Conservation (phyloP, 2,329 filamentous ascomycete species). For the Monosporascus cannonballus region DNA sequence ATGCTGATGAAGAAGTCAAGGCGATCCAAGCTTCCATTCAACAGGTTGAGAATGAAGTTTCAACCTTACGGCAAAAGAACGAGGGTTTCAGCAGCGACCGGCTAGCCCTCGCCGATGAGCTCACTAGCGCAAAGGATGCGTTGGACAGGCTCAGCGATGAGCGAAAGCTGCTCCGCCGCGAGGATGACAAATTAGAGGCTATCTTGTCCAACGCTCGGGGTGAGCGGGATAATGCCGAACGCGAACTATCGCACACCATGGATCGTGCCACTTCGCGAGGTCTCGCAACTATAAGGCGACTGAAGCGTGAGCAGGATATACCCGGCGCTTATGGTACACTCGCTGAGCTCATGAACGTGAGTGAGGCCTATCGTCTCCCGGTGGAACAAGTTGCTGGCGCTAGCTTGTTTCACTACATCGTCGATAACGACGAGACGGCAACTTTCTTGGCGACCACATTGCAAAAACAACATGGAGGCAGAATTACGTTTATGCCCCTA, state of each 20-base stretch:
- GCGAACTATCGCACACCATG: slow-evolving; percentile 75
- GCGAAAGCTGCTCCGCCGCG: slow-evolving; percentile 78
- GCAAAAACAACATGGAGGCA: slow-evolving; percentile 71
- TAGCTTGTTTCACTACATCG: slow-evolving; percentile 92
- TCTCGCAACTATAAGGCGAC: slow-evolving; percentile 75
- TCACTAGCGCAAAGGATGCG: slow-evolving; percentile 70
- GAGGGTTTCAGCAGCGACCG: slow-evolving; percentile 74
- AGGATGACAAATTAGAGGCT: slow-evolving; percentile 80
- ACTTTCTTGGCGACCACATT: slow-evolving; percentile 74
- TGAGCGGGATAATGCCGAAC: slow-evolving; percentile 73
- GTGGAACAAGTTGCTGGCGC: slow-evolving; percentile 90
- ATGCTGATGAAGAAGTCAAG: slow-evolving; percentile 76
- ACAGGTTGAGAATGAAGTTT: slow-evolving; percentile 66
- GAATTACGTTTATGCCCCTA: slow-evolving; percentile 91
- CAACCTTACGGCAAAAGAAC: slow-evolving; percentile 62
- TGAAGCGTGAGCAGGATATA: slow-evolving; percentile 74
- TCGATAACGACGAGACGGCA: slow-evolving; percentile 85
- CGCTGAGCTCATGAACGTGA: slow-evolving; percentile 85
- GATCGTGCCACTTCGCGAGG: slow-evolving; percentile 83
- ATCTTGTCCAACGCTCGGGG: slow-evolving; percentile 68
- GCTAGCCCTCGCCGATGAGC: slow-evolving; percentile 64
- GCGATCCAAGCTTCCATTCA: slow-evolving; percentile 66
- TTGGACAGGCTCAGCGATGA: slow-evolving; percentile 78
- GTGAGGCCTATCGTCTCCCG: slow-evolving; percentile 77
- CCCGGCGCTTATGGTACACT: slow-evolving; percentile 87